A percentile compares a stretch with the other conserved stretches of the same genome.
These are phyloP conservation scores for Tricholoma hemisulphureum DNA, from an alignment of 768 basidiomycete genomes.

Conservation along the genomic window DNA sequence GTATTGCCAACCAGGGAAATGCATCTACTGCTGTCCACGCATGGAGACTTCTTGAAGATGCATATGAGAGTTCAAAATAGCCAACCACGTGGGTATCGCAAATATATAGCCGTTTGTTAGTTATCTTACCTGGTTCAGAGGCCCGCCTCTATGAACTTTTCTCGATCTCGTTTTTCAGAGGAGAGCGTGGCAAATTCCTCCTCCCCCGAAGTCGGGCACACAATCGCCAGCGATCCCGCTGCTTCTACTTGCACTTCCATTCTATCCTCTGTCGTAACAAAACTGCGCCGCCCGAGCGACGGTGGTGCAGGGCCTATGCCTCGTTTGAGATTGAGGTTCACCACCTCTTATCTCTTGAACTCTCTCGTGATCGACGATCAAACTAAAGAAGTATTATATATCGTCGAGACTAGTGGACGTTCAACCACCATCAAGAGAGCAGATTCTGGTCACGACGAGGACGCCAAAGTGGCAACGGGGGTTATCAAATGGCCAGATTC, in stretches of 20 bases:
- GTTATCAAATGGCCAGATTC: conserved; percentile 65
- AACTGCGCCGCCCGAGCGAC: conserved; percentile 34
- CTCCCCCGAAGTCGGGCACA: not conserved
- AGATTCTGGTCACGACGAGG: conserved; percentile 45
- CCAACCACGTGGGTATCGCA: no score
- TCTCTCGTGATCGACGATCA: conserved; percentile 52
- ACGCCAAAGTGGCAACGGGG: conserved; percentile 45
- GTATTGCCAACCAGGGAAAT: no score
- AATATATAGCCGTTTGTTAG: not conserved
- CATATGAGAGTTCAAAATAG: no score
- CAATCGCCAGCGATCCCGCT: not conserved
- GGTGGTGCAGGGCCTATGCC: conserved; percentile 26
- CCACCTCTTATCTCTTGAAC: conserved; percentile 67
- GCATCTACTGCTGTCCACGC: no score
- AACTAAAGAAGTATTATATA: conserved; percentile 55
- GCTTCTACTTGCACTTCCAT: conserved; percentile 17
- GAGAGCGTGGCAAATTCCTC: conserved; percentile 8
- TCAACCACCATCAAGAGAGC: conserved; percentile 58
- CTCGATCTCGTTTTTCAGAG: conserved; percentile 11
- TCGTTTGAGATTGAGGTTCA: conserved; percentile 59
- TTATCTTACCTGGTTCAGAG: conserved; percentile 1
- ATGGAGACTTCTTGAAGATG: no score
- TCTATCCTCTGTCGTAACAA: conserved; percentile 38
- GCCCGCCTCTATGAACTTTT: conserved; percentile 11
- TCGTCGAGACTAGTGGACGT: conserved; percentile 57